Conservation (phyloP, 169 alveolate genomes). For the Eimeria sp. region DNA sequence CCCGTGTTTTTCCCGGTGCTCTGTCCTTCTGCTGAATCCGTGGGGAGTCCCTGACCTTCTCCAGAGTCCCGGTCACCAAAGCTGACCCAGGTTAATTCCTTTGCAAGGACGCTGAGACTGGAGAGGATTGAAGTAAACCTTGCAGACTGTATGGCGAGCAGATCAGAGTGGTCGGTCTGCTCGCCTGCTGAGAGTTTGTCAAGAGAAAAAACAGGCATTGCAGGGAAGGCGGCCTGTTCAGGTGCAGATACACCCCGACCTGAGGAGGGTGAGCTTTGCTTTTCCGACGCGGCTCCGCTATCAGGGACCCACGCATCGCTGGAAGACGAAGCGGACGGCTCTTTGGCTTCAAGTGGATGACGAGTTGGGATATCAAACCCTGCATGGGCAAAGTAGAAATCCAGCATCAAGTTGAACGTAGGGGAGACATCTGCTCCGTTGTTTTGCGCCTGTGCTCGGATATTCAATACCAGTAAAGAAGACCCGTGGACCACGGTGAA, state of each 20-base stretch:
- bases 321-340: not conserved
- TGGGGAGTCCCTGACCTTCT: not conserved
- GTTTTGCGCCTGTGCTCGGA: not conserved
- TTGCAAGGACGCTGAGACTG: not conserved
- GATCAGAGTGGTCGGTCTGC: too few species aligned
- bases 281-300: not conserved
- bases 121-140: not conserved
- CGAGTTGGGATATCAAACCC: not conserved
- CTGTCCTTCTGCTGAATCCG: not conserved
- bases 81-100: not conserved
- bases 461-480: not conserved
- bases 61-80: not conserved
- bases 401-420: not conserved
- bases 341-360: not conserved
- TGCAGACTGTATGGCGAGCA: not conserved
- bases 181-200: not conserved
- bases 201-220: not conserved
- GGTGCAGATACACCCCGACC: not conserved
- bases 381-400: not conserved
- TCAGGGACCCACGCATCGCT: not conserved
- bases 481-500: not conserved
- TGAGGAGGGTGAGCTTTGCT: not conserved
- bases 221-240: not conserved
- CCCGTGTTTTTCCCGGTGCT: not conserved
- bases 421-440: slow-evolving; percentile 9